Conservation (phyloP, 2,329 filamentous ascomycete genomes). For the Xylaria sp. region DNA sequence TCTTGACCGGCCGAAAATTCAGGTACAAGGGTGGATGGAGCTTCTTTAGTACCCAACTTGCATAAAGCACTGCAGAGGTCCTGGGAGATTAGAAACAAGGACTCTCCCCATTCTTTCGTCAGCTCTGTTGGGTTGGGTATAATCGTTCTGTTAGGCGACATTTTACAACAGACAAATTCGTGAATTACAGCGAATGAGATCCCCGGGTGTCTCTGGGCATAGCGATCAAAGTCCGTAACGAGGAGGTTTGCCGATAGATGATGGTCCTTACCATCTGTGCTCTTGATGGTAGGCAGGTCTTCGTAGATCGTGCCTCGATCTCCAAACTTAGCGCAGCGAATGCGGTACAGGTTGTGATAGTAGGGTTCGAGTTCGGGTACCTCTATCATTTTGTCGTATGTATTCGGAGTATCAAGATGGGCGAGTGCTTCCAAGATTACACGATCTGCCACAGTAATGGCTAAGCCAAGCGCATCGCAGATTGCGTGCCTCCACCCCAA, state of each 20-base stretch:
- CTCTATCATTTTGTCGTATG: background rate
- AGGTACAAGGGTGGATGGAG: background rate
- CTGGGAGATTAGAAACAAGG: background rate
- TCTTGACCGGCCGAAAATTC: background rate
- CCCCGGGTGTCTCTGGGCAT: background rate
- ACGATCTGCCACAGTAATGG: background rate
- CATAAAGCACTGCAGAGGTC: background rate
- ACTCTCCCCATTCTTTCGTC: background rate
- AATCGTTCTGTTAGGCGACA: background rate
- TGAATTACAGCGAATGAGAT: background rate
- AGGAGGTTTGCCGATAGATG: background rate
- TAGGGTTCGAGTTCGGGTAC: background rate
- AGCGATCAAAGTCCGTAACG: background rate
- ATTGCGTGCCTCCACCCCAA: background rate
- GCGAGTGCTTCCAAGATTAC: background rate
- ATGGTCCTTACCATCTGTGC: background rate
- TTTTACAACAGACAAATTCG: background rate
- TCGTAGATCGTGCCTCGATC: background rate
- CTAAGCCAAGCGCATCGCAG: background rate
- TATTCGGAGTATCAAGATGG: background rate
- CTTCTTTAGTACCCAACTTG: background rate
- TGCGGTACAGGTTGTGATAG: background rate
- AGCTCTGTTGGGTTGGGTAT: background rate
- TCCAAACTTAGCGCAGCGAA: background rate
- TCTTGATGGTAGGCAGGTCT: background rate